Evolutionary conservation across 768 basidiomycete species (phyloP).

Genomic region (Trametes gibbosa): DNA sequence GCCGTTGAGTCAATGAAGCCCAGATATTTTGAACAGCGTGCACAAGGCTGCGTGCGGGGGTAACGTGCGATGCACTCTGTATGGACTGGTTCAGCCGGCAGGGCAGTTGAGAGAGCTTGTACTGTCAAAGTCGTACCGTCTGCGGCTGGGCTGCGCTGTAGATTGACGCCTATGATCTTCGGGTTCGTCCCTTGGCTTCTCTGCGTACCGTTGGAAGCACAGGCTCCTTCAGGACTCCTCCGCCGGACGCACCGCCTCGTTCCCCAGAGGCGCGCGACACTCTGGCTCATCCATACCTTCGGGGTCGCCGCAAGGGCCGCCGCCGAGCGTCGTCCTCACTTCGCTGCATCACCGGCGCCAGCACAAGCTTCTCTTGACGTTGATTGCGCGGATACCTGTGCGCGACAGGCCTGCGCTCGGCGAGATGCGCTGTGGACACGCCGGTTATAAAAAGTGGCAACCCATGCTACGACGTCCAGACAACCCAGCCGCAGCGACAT

Average conservation of each 20-base stretch:
- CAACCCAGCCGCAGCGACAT: conserved; percentile 11
- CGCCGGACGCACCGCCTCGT: conserved; percentile 1
- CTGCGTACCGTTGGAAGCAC: conserved; percentile 1
- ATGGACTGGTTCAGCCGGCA: no score
- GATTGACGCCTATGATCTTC: conserved; percentile 19
- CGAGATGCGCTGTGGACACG: conserved; percentile 10
- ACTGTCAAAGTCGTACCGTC: no score
- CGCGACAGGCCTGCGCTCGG: conserved; percentile 4
- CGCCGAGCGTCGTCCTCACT: background rate
- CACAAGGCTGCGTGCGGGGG: no score
- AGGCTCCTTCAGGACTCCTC: no score
- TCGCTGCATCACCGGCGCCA: conserved; percentile 10
- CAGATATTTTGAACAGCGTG: no score
- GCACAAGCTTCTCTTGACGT: conserved; percentile 15
- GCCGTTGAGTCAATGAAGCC: background rate
- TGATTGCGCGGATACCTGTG: conserved; percentile 20
- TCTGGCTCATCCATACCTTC: background rate
- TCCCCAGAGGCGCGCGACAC: background rate
- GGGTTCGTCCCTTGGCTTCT: conserved; percentile 5
- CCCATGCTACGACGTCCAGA: background rate
- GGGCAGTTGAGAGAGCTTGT: background rate
- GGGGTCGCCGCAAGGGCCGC: conserved; percentile 2
- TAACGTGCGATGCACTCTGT: no score
- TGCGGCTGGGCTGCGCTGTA: no score
- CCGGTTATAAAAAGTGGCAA: background rate